Evolutionary conservation across 768 basidiomycete species (phyloP).

Genomic region (Lyophyllum atratum): DNA sequence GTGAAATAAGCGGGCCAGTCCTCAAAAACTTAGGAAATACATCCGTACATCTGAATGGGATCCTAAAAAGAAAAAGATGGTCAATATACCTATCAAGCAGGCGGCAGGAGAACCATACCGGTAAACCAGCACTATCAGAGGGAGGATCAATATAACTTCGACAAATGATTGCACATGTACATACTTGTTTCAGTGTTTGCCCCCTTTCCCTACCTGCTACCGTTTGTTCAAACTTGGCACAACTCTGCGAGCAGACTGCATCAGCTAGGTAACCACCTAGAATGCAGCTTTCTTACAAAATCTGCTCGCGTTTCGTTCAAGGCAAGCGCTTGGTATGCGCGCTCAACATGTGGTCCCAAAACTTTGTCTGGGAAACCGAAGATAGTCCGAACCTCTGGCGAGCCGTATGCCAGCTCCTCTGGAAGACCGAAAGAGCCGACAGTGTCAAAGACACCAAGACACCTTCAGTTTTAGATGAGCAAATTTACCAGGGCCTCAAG

Average conservation of each 20-base stretch:
- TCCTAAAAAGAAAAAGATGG: constrained; percentile 18
- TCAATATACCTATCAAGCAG: neutral
- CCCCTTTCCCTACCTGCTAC: constrained; percentile 49
- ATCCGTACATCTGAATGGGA: constrained; percentile 42
- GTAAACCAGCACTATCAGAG: constrained; percentile 66
- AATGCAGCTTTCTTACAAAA: constrained; percentile 52
- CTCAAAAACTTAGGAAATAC: neutral
- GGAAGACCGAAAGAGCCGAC: constrained; percentile 76
- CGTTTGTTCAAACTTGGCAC: constrained; percentile 65
- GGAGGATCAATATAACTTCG: neutral
- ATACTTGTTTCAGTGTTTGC: constrained; percentile 65
- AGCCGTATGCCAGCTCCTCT: constrained; percentile 55
- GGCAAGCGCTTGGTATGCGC: constrained; percentile 71
- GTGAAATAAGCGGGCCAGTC: neutral
- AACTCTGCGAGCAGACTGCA: constrained; percentile 32
- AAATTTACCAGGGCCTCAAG: neutral
- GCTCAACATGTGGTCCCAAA: constrained; percentile 64
- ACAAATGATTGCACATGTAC: constrained; percentile 1
- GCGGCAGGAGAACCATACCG: constrained; percentile 39
- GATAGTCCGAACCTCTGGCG: constrained; percentile 45
- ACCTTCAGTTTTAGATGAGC: constrained; percentile 35
- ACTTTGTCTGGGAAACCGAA: constrained; percentile 66
- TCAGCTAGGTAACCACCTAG: neutral
- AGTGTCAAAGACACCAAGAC: constrained; percentile 77
- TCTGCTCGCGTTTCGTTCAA: constrained; percentile 67